Evolutionary conservation across 23 red algal genomes (phyloP).

Genomic region (Gracilaria domingensis): DNA sequence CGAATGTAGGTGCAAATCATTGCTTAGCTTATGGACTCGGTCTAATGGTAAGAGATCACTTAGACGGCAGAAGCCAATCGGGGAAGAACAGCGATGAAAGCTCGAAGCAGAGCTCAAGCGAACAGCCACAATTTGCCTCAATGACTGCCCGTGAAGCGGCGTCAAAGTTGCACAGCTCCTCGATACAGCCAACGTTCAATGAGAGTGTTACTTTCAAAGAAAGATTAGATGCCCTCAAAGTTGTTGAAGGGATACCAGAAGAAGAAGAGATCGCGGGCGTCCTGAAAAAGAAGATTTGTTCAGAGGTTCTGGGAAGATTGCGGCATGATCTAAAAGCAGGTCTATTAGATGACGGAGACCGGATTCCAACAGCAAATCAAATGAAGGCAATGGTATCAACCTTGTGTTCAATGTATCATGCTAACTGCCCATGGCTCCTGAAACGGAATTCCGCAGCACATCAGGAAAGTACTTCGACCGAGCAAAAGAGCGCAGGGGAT

Average conservation of each 20-base stretch:
- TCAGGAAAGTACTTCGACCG: too few species aligned
- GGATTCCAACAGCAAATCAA: not conserved
- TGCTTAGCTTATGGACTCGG: conserved; percentile 19
- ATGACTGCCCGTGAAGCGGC: conserved; percentile 20
- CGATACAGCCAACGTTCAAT: not conserved
- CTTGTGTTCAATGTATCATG: not conserved
- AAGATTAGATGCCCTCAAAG: not conserved
- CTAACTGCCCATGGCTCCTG: conserved; percentile 5
- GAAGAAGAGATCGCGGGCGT: not conserved
- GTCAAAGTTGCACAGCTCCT: conserved; percentile 1
- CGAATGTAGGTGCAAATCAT: not conserved
- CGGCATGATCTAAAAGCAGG: conserved; percentile 3
- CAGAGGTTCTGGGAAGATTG: conserved; percentile 1
- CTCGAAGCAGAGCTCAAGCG: not conserved
- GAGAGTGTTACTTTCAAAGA: conserved; percentile 20
- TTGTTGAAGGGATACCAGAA: not conserved
- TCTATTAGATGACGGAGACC: conserved; percentile 6
- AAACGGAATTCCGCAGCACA: not conserved
- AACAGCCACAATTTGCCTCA: not conserved
- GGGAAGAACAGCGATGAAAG: not conserved
- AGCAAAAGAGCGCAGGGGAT: not conserved
- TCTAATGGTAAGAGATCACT: conserved; percentile 33
- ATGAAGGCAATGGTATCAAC: conserved; percentile 1
- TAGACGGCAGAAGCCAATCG: not conserved
- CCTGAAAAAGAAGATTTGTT: conserved; percentile 23